Evolutionary conservation across 1,284 basidiomycete species (phyloP), one percentile per base, ranked within the genome.

Genomic region (Sphagnurus paluster): DNA sequence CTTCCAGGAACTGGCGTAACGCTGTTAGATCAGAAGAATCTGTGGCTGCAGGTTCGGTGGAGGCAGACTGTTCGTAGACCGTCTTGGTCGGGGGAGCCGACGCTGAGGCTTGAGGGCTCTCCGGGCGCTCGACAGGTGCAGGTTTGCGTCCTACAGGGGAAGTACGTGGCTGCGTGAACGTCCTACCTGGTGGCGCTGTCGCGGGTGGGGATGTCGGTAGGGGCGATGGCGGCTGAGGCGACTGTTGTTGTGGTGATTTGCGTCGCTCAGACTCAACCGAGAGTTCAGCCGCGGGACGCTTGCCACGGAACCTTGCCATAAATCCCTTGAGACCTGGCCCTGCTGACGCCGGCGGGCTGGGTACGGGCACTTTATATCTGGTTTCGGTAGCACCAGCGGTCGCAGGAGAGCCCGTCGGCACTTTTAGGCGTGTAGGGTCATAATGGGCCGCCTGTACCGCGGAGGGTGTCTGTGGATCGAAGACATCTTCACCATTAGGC

Each of bases 291-390:
- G 68, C 58, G 16, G 69, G 59, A 43, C 82, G 76, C 50, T 82
- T 90, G 40, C 70, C 68, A 35, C 86, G 78, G 61, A 91, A 86
- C 29, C 85, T 78, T 21, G 87, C 79, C 78, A 91, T 89, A 63
- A 91, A 84, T 8, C 86, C 82, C 62, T 82, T 87, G 19, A 90
- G 58, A 33, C 86, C 83, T 26, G 87, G 87, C 10, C 80, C 75
- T 19, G 85, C 78, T 16, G 85, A 82, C 4, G 84, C 79, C 52
- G 84, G 83, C 16, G 84, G 82, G 48, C 76, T 79, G 5, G 76
- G 65, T 17, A 76, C 53, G 17, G 77, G 63, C 2, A 75, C 69
- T 56, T 80, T 83, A 49, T 75, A 72, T 51, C 76, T 73, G 16
- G 69, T 56, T 40, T 87, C 83, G 3, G 71, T 74, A 8, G 78